Base-by-base conservation (phyloP, 371 early-diverging fungal genomes). In the Umbelopsis sp. region DNA sequence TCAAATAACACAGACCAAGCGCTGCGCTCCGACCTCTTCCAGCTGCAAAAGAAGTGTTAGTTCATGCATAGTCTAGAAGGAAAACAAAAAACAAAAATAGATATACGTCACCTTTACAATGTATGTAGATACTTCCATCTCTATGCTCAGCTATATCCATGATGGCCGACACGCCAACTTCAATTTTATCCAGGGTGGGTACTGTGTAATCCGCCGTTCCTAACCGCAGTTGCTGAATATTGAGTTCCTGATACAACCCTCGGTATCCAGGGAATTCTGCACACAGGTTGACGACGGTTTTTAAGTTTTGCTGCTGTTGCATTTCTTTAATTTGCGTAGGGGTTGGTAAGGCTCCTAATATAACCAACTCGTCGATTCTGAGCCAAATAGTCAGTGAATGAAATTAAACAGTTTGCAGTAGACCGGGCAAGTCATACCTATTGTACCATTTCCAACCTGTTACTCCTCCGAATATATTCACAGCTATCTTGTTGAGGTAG, bases 401-500 rank as follows among this genome's bases (percentile, higher is more conserved):
- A n/a, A 48, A 16, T n/a, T 48, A 5, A 18, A 16, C 2, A 5
- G 8, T n/a, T 18, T 20, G 1, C n/a, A 48, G 29, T 4, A 2
- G 18, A 48, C 8, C 48, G 18, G 18, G 1, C 16, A 20, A 20
- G 18, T 1, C n/a, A 53, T 77, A 79, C 81, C 77, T 72, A 37
- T 79, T 80, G 52, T 76, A 80, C 83, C 83, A 83, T 35, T 44
- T 25, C 83, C 83, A 83, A 11, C 83, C 80, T 16, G 77, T 80
- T 10, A 80, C 22, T 44, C 76, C 75, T 0, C 83, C 80, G 73
- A 83, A 77, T 25, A 77, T 63, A 41, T 79, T 69, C n/a, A 83
- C 76, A 48, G 77, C 74, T 44, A 76, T 78, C 69, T 82, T 83
- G 65, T 83, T 83, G 44, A 77, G 80, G 63, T 83, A 80, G 1